phyloP scores from a whole-genome alignment of 2,329 filamentous ascomycete genomes.

The Ceratocystis harringtonii region DNA sequence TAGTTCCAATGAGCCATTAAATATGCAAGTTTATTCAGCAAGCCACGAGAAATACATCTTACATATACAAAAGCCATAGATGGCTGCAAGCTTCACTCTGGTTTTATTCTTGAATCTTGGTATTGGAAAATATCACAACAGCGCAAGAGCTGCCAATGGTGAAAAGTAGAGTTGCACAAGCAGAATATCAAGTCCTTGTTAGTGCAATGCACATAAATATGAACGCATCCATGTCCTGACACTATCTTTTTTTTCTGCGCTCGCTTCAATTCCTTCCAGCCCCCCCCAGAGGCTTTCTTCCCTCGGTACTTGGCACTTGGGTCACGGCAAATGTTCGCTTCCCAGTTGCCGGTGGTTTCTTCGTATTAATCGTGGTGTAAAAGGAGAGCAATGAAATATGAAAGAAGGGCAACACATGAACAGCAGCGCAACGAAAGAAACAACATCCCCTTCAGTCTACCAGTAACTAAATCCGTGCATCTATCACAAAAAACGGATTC shows the following conservation, averaged over 20 bases:
- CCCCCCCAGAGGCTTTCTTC: background rate
- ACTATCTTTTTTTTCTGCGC: background rate
- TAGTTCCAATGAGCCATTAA: too few relatives aligned
- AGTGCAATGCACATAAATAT: too few relatives aligned
- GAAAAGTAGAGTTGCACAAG: background rate
- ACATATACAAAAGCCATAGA: too few relatives aligned
- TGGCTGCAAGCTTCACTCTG: too few relatives aligned
- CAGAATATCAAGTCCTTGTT: too few relatives aligned
- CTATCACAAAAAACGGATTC: background rate
- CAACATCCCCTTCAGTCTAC: too few relatives aligned
- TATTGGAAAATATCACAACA: background rate
- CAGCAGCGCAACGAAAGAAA: background rate
- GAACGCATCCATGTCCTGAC: background rate
- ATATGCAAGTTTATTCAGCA: too few relatives aligned
- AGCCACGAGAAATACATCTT: too few relatives aligned
- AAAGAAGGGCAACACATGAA: too few relatives aligned
- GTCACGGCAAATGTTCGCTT: background rate
- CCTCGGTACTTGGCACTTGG: background rate
- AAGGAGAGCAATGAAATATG: too few relatives aligned
- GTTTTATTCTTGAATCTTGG: too few relatives aligned
- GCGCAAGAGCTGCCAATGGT: background rate
- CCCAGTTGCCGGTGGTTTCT: background rate
- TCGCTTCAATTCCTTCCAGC: background rate
- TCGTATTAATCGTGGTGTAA: too few relatives aligned
- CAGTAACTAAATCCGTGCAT: background rate